Evolutionary conservation across 495 filamentous ascomycete genomes (phyloP).

Genomic region (Talaromyces thailandensis): DNA sequence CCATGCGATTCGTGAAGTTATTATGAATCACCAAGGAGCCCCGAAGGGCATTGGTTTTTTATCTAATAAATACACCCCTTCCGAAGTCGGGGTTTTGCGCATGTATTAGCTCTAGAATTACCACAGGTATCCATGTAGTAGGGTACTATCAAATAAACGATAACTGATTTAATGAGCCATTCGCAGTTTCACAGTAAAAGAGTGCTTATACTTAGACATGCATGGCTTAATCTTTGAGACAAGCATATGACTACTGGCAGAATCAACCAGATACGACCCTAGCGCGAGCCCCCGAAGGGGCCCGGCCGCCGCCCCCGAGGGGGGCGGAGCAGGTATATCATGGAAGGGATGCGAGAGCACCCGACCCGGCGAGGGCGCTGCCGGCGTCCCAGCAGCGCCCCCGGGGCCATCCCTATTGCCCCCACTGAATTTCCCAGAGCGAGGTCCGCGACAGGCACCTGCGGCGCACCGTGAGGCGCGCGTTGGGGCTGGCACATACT

Average conservation of each 20-base stretch:
- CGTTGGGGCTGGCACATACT: slow-evolving; percentile 20
- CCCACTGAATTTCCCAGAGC: slow-evolving; percentile 35
- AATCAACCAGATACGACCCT: slow-evolving; percentile 55
- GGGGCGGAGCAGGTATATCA: slow-evolving; percentile 11
- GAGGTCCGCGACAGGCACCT: slow-evolving; percentile 23
- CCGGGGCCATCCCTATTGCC: slow-evolving; percentile 34
- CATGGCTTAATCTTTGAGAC: slow-evolving; percentile 69
- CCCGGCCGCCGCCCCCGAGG: slow-evolving; percentile 9
- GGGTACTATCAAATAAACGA: slow-evolving; percentile 66
- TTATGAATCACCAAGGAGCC: slow-evolving; percentile 57
- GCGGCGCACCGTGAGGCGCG: background rate
- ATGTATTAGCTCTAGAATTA: slow-evolving; percentile 73
- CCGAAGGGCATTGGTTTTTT: slow-evolving; percentile 58
- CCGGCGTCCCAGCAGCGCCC: slow-evolving; percentile 12
- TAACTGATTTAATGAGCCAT: slow-evolving; percentile 67
- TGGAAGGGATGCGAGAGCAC: slow-evolving; percentile 11
- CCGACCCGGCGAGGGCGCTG: slow-evolving; percentile 9
- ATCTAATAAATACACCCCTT: slow-evolving; percentile 65
- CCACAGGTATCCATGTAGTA: slow-evolving; percentile 64
- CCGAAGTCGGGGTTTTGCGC: slow-evolving; percentile 55
- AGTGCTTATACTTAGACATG: slow-evolving; percentile 64
- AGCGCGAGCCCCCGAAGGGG: slow-evolving; percentile 2
- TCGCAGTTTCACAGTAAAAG: slow-evolving; percentile 61
- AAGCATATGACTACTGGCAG: slow-evolving; percentile 66
- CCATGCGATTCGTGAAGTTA: slow-evolving; percentile 58